Conservation (phyloP, 257 asterid species). For the Capsicum pubescens region DNA sequence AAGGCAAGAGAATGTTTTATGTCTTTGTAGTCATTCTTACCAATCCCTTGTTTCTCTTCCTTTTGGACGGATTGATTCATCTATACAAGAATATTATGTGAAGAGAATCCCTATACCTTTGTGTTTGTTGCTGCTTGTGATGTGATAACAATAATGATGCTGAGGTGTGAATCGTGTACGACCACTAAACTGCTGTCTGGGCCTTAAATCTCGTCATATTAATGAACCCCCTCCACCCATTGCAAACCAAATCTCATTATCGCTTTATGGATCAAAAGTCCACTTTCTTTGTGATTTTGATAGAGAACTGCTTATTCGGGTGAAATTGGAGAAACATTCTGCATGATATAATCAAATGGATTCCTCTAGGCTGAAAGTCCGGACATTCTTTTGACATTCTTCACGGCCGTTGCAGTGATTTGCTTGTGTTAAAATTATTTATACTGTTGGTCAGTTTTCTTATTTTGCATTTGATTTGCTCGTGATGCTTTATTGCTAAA, state of each 20-base stretch:
- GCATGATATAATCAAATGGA: background rate
- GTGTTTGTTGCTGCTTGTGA: background rate
- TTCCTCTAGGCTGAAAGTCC: background rate
- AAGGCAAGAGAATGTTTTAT: slow-evolving; percentile 13
- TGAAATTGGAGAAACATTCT: background rate
- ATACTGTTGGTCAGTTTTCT: background rate
- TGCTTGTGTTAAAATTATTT: slow-evolving; percentile 11
- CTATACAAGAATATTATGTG: background rate
- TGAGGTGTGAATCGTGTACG: background rate
- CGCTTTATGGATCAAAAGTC: background rate
- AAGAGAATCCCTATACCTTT: background rate
- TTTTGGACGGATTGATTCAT: background rate
- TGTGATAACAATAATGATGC: background rate
- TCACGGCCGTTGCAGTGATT: background rate
- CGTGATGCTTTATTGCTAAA: background rate
- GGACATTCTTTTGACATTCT: background rate
- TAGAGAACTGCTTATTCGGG: background rate
- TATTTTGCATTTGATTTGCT: background rate
- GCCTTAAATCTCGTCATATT: background rate
- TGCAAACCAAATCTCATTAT: background rate
- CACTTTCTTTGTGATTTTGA: background rate
- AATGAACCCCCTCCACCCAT: background rate
- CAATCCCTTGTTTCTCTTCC: background rate
- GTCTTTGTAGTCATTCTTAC: background rate
- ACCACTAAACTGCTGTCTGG: background rate